These are phyloP conservation scores for Pterocarpus macrocarpus DNA, from an alignment of 306 rosid species.

Conservation along the genomic window DNA sequence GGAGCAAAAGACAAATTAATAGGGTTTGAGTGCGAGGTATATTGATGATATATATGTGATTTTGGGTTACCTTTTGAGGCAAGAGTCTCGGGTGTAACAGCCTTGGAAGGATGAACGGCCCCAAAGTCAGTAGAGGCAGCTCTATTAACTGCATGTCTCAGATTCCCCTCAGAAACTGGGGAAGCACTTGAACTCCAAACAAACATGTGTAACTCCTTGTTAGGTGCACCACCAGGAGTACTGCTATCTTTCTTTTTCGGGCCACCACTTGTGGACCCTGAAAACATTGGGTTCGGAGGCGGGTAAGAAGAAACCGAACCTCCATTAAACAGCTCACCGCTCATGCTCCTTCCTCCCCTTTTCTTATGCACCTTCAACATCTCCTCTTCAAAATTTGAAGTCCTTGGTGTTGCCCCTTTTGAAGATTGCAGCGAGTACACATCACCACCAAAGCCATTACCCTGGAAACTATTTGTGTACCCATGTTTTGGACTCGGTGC, in stretches of 20 bases:
- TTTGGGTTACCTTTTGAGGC: conserved; percentile 66
- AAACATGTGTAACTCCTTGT: conserved; percentile 90
- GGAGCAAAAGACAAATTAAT: too few species aligned
- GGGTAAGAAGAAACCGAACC: conserved; percentile 64
- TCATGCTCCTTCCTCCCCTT: conserved; percentile 76
- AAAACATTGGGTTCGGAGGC: conserved; percentile 79
- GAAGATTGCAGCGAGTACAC: conserved; percentile 76
- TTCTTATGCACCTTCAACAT: conserved; percentile 65
- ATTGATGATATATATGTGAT: neutral
- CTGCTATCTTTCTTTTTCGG: conserved; percentile 64
- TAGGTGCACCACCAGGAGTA: conserved; percentile 34
- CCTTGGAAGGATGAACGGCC: conserved; percentile 63
- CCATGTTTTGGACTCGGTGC: conserved; percentile 90
- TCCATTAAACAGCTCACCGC: conserved; percentile 74
- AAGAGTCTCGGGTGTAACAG: conserved; percentile 55
- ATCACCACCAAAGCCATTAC: conserved; percentile 59
- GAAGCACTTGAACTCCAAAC: conserved; percentile 95
- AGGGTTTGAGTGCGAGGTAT: too few species aligned
- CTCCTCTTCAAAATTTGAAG: conserved; percentile 84
- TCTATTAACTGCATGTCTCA: conserved; percentile 69
- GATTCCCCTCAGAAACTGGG: conserved; percentile 83
- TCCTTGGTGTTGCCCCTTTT: conserved; percentile 77
- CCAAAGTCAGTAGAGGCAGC: conserved; percentile 68
- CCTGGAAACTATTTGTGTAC: conserved; percentile 64
- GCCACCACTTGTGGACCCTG: conserved; percentile 67